phyloP scores from a whole-genome alignment of 768 basidiomycete genomes.

The Tubosaeta sp. region DNA sequence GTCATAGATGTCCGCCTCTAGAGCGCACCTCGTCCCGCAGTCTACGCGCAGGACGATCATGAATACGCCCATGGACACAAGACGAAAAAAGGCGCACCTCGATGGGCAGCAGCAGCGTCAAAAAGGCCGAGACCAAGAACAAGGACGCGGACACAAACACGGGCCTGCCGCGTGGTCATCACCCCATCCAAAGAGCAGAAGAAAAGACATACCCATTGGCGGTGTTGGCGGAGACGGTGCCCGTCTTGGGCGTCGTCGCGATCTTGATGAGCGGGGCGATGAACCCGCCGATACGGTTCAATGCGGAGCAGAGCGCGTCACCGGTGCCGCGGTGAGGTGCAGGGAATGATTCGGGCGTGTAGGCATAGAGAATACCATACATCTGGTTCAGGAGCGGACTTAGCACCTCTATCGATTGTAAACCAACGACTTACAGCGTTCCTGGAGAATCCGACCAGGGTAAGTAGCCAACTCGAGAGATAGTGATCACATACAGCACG shows the following conservation, averaged over 20 bases:
- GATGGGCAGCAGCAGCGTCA: slow-evolving; percentile 43
- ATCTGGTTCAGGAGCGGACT: slow-evolving; percentile 25
- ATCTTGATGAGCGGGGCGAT: slow-evolving; percentile 49
- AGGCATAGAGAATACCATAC: slow-evolving; percentile 53
- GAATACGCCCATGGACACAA: neutral
- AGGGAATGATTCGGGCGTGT: slow-evolving; percentile 59
- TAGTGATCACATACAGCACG: slow-evolving; percentile 34
- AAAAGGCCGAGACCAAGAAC: slow-evolving; percentile 38
- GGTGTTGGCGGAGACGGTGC: slow-evolving; percentile 24
- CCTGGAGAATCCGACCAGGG: slow-evolving; percentile 3
- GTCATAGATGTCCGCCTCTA: neutral
- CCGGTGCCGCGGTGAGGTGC: slow-evolving; percentile 54
- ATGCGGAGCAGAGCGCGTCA: slow-evolving; percentile 44
- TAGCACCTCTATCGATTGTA: neutral
- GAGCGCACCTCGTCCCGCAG: slow-evolving; percentile 25
- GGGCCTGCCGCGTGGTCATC: slow-evolving; percentile 30
- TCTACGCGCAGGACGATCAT: slow-evolving; percentile 8
- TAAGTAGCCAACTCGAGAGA: neutral
- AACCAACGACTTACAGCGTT: slow-evolving; percentile 33
- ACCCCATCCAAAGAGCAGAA: neutral
- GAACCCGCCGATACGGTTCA: slow-evolving; percentile 47
- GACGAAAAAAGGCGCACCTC: slow-evolving; percentile 32
- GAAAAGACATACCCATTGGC: slow-evolving; percentile 35
- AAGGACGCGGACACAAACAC: slow-evolving; percentile 46
- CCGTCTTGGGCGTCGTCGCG: slow-evolving; percentile 34